Evolutionary conservation across 2,329 filamentous ascomycete species (phyloP).

Genomic region (Aspergillus pseudoviridinutans): DNA sequence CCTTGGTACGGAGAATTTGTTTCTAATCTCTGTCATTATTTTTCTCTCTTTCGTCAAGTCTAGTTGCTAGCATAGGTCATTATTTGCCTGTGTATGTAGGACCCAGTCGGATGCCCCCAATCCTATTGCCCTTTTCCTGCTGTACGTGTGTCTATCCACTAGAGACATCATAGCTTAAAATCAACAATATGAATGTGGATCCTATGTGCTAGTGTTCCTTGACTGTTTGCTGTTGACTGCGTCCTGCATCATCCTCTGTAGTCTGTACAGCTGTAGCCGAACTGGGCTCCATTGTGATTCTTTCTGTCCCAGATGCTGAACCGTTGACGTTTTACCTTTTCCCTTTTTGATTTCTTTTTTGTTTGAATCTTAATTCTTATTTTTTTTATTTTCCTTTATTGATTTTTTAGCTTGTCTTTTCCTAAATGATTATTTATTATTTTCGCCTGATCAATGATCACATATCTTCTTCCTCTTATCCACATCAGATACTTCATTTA

Average conservation of each 20-base stretch:
- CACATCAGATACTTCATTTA: conserved; percentile 27
- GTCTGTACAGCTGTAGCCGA: conserved; percentile 35
- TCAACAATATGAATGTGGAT: conserved; percentile 19
- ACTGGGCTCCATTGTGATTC: conserved; percentile 22
- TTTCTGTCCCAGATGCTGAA: conserved; percentile 22
- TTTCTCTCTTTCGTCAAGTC: conserved; percentile 15
- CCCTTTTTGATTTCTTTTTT: conserved; percentile 14
- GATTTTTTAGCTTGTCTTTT: conserved; percentile 4
- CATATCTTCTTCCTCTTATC: conserved; percentile 24
- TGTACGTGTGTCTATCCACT: conserved; percentile 13
- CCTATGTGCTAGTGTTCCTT: conserved; percentile 21
- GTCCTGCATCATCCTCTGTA: conserved; percentile 20
- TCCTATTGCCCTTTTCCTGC: conserved; percentile 14
- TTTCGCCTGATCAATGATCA: conserved; percentile 35
- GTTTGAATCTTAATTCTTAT: conserved; percentile 13
- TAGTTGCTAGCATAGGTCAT: conserved; percentile 8
- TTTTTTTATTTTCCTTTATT: conserved; percentile 1
- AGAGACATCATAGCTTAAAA: conserved; percentile 16
- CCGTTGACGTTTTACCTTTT: conserved; percentile 24
- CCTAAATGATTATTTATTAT: conserved; percentile 11
- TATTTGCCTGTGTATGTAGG: conserved; percentile 12
- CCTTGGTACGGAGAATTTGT: background rate
- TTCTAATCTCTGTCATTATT: conserved; percentile 1
- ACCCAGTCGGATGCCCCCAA: conserved; percentile 24
- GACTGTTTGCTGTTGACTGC: conserved; percentile 34